Base-by-base conservation (phyloP, 352 stramenopile genomes). In the Phytophthora kernoviae region DNA sequence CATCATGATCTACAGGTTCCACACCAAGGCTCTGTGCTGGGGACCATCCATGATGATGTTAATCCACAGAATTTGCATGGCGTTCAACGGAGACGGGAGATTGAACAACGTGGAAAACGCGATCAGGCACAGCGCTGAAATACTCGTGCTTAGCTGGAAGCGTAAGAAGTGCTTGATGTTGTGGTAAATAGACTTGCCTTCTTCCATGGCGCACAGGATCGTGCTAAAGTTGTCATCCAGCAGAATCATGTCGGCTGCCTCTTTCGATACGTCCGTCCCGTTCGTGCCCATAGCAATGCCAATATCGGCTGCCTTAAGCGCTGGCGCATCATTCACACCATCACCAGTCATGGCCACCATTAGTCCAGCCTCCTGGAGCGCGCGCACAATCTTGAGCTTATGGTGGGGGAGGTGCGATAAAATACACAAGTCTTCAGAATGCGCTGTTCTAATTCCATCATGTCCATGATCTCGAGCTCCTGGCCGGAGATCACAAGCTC, bases 341-440 rank as follows among this genome's bases (percentile, higher is more conserved):
- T 99, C 97, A n/a, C 97, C 98, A n/a, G 98, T 99, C 81, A 99
- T 98, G 5, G 96, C 97, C 39, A 99, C 95, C 68, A 90, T 81
- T 36, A 89, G 37, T 2, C 80, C 79, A 15, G 74, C 77, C 41
- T 88, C 75, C 65, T 99, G 95, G 9, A 98, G 83, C 14, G 92
- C 94, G 5, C 87, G 80, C 8, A 99, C 96, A 62, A 99, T 97
- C 54, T 94, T 94, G 11, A 99, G 81, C 57, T 99, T 99, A 68
- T 99, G 96, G 21, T 93, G 72, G 97, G 96, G 32, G 85, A 96
- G 10, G 96, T 98, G 22, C 96, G 88, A 72, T 98, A 98, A 67
- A 99, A 99, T 8, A 99, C 93, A 32, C 84, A 89, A 7, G 98
- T 94, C 45, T 91, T 90, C 17, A 88, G 60, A 45, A 99, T 97